Evolutionary conservation across 1,139 yeast species (phyloP), one percentile per base, ranked within the genome.

Genomic region (Sugiyamaella paludigena): DNA sequence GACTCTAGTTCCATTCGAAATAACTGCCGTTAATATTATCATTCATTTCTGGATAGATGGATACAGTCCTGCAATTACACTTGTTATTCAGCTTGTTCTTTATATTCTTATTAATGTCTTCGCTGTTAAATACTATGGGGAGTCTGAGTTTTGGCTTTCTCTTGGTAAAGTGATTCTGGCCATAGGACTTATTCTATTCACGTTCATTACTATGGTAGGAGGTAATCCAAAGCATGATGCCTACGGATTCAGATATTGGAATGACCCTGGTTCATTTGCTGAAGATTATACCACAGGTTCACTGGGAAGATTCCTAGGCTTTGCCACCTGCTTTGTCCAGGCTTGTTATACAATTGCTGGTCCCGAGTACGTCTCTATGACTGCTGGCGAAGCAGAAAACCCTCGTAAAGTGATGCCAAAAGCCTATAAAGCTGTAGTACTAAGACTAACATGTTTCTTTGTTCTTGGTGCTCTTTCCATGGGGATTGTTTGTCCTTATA

Each of bases 291-390:
- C 78, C 10, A 71, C 76, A 0, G 94, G 94, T 0, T 56, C 67
- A 7, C 57, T 70, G 53, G 95, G 95, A 12, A 71, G 81, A 55
- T 85, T 86, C 60, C 80, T 86, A 48, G 95, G 89, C 0, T 84
- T 84, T 59, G 66, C 84, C 52, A 78, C 80, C 1, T 81, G 87
- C 53, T 62, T 85, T 42, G 84, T 82, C 7, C 81, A 71, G 80
- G 88, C 55, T 72, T 81, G 47, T 57, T 86, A 83, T 66, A 81
- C 89, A 10, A 79, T 85, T 56, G 89, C 88, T 8, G 95, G 95
- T 2, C 92, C 95, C 1, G 95, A 87, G 65, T 86, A 86, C 61
- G 80, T 87, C 55, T 78, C 89, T 1, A 83, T 86, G 88, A 79
- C 72, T 1, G 92, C 95, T 2, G 92, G 91, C 52, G 96, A 87